Conservation (phyloP, 1,284 basidiomycete species). For the Athelia sp. region DNA sequence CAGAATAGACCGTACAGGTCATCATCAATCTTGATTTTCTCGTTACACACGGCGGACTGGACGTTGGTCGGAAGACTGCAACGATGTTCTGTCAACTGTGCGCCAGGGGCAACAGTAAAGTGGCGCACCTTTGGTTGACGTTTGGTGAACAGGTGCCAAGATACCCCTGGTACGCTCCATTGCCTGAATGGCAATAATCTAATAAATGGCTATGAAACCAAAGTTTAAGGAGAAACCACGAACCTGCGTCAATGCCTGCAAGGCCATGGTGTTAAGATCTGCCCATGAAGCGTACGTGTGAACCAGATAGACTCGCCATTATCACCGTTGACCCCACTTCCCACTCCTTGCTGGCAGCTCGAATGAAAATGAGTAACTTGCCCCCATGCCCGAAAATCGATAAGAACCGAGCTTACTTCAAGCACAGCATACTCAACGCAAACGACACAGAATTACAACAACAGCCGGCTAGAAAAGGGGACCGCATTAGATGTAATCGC, state of each 20-base stretch:
- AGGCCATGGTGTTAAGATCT: background rate
- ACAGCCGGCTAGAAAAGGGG: conserved; percentile 8
- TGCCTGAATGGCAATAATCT: conserved; percentile 6
- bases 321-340: background rate
- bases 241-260: conserved; percentile 3
- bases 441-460: conserved; percentile 18
- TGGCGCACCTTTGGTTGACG: background rate
- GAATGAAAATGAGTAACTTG: background rate
- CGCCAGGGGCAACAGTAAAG: background rate
- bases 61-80: conserved; percentile 8
- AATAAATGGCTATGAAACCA: background rate
- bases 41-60: conserved; percentile 11
- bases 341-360: conserved; percentile 11
- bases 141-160: background rate
- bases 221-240: background rate
- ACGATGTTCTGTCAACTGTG: background rate
- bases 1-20: conserved; percentile 9
- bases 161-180: background rate
- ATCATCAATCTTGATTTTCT: conserved; percentile 9
- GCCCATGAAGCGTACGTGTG: too few relatives aligned
- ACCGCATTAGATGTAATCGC: background rate
- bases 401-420: conserved; percentile 10
- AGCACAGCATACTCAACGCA: conserved; percentile 16
- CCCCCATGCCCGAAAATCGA: background rate
- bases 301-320: too few relatives aligned